Evolutionary conservation across 371 early-diverging fungal species (phyloP).

Genomic region (Paraphysoderma sedebokerense): DNA sequence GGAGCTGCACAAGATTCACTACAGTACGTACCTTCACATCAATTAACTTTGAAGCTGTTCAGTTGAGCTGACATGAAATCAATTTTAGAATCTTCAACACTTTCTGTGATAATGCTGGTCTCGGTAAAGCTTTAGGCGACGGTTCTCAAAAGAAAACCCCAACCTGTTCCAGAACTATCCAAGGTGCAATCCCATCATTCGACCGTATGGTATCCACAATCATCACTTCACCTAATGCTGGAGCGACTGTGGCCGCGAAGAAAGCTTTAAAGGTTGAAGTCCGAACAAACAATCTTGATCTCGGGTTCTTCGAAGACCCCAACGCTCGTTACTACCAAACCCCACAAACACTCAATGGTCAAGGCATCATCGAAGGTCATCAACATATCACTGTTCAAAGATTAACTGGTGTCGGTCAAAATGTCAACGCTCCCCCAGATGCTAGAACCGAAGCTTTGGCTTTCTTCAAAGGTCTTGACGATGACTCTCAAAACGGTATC

Average conservation of each 20-base stretch:
- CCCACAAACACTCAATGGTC: slow-evolving; percentile 14
- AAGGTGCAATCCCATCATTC: slow-evolving; percentile 13
- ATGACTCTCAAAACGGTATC: slow-evolving; percentile 5
- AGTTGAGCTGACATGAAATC: neutral
- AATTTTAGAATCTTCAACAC: neutral
- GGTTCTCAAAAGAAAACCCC: slow-evolving; percentile 11
- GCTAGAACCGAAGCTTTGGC: slow-evolving; percentile 4
- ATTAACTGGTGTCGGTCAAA: neutral
- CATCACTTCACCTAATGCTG: slow-evolving; percentile 10
- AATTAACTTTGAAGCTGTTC: no score
- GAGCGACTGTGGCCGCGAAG: slow-evolving; percentile 5
- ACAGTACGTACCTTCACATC: no score
- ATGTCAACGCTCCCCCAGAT: slow-evolving; percentile 6
- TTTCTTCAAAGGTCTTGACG: slow-evolving; percentile 18
- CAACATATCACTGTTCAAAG: slow-evolving; percentile 14
- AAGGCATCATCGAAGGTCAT: slow-evolving; percentile 15
- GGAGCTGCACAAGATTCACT: no score
- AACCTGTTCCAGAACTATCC: slow-evolving; percentile 8
- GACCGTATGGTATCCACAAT: slow-evolving; percentile 18
- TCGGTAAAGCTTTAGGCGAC: slow-evolving; percentile 1
- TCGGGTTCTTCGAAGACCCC: slow-evolving; percentile 17
- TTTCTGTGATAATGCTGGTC: slow-evolving; percentile 7
- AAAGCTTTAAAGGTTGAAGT: slow-evolving; percentile 7
- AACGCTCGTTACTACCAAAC: slow-evolving; percentile 9
- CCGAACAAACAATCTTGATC: slow-evolving; percentile 7